Conservation (phyloP, 768 basidiomycete genomes). For the Leccinellum albellum region DNA sequence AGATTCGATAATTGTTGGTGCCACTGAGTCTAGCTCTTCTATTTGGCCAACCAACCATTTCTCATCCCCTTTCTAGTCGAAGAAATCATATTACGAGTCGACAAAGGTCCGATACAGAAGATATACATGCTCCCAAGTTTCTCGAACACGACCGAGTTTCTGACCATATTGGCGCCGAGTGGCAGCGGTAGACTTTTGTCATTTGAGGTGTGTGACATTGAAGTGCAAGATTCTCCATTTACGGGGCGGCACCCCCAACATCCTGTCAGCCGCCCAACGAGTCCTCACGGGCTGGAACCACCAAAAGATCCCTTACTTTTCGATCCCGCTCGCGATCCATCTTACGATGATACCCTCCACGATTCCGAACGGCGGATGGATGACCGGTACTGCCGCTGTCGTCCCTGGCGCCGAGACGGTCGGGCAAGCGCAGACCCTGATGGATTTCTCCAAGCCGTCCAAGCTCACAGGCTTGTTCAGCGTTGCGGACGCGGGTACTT, state of each 20-base stretch:
- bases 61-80: constrained; percentile 55
- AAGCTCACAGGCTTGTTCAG: constrained; percentile 78
- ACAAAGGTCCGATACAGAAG: constrained; percentile 66
- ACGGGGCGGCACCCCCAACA: constrained; percentile 88
- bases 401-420: constrained; percentile 75
- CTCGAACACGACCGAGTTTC: constrained; percentile 69
- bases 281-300: constrained; percentile 92
- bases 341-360: constrained; percentile 66
- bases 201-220: neutral
- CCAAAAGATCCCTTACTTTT: constrained; percentile 91
- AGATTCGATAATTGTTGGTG: constrained; percentile 89
- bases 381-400: neutral
- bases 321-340: constrained; percentile 72
- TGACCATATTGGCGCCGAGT: constrained; percentile 88
- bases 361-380: constrained; percentile 28
- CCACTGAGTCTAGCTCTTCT: constrained; percentile 26
- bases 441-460: constrained; percentile 71
- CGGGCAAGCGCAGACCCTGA: constrained; percentile 77
- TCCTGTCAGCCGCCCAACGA: constrained; percentile 75
- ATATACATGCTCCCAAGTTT: constrained; percentile 84
- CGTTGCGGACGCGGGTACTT: constrained; percentile 77
- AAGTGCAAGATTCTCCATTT: neutral
- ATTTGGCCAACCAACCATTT: neutral
- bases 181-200: constrained; percentile 68
- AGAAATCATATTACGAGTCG: constrained; percentile 75